Percentiles rank a stretch among this genome's conserved stretches.
phyloP scores from a whole-genome alignment of 805 yeast species.

The Blastobotrys parvus region DNA sequence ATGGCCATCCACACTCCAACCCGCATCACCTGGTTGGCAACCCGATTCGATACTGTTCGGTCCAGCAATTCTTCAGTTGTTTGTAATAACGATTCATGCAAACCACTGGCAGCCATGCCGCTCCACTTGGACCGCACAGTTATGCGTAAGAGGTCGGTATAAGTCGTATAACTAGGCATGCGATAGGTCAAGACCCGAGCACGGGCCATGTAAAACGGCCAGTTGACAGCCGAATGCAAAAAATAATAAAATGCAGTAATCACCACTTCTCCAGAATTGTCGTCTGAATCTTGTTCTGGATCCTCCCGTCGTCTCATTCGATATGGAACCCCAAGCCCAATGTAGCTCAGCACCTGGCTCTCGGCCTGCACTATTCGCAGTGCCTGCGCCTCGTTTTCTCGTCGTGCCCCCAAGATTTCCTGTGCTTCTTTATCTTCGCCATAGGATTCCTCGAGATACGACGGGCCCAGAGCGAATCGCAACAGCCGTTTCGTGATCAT shows the following conservation, averaged over 20 bases:
- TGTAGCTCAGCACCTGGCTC: constrained; percentile 5
- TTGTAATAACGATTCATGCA: background rate
- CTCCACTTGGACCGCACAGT: background rate
- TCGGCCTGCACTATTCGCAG: constrained; percentile 8
- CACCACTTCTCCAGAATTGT: background rate
- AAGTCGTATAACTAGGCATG: background rate
- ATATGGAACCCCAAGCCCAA: constrained; percentile 6
- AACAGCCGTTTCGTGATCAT: constrained; percentile 19
- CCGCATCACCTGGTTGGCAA: too few species aligned
- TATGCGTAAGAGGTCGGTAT: background rate
- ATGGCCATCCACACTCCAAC: background rate
- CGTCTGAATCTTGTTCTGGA: background rate
- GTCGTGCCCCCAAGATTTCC: background rate
- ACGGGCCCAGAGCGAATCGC: constrained; percentile 19
- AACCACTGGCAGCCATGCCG: background rate
- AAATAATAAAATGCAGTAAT: background rate
- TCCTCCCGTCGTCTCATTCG: too few species aligned
- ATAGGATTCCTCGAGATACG: constrained; percentile 11
- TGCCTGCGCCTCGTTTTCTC: constrained; percentile 2
- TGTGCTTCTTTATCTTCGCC: constrained; percentile 4
- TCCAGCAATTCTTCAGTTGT: background rate
- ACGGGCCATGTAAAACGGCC: background rate
- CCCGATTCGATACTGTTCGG: background rate
- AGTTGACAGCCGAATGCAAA: background rate
- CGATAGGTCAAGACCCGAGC: background rate